Base-by-base conservation (phyloP, 148 eudicot genomes). In the Pouteria glomerata region DNA sequence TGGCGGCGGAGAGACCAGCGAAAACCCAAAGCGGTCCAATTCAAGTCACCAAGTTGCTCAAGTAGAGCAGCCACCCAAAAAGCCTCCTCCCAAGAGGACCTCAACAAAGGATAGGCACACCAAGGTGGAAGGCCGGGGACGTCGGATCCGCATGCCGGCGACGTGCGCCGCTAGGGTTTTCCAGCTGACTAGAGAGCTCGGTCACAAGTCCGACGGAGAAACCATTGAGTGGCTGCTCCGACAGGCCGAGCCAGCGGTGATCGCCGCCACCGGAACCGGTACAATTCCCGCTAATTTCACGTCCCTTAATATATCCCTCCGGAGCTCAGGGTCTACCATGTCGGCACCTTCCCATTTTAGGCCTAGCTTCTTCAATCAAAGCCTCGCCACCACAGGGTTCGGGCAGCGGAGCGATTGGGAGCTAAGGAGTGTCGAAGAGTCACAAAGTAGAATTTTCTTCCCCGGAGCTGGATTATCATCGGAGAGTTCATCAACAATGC, bases 231-330 rank as follows among this genome's bases (percentile, higher is more conserved):
- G n/a, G n/a, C n/a, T n/a, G n/a, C n/a, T n/a, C n/a, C n/a, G n/a
- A n/a, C n/a, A n/a, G n/a, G 86, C 86, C 14, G 86, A 83, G 78
- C 86, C 86, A 0, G 63, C 86, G 0, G 86, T 83, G 14, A 77
- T 83, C 1, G 86, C 86, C 35, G 86, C 86, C 81, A 83, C 86
- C 4, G 86, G 85, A 0, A 82, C 85, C n/a, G n/a, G n/a, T n/a
- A n/a, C n/a, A n/a, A n/a, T n/a, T n/a, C n/a, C n/a, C n/a, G n/a
- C n/a, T n/a, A 83, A 83, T 44, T 77, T 83, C 37, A 74, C 83
- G 14, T 79, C 86, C 0, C 69, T 83, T 0, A 83, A 83, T 30
- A 83, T 83, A 3, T 83, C 86, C 0, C 70, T 74, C 14, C 64
- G 86, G 24, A 79, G 83, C 64, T 83, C 86, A 0, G 86, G 86